Base-by-base conservation (phyloP, 2,329 filamentous ascomycete genomes). In the Fusarium pseudoanthophilum region DNA sequence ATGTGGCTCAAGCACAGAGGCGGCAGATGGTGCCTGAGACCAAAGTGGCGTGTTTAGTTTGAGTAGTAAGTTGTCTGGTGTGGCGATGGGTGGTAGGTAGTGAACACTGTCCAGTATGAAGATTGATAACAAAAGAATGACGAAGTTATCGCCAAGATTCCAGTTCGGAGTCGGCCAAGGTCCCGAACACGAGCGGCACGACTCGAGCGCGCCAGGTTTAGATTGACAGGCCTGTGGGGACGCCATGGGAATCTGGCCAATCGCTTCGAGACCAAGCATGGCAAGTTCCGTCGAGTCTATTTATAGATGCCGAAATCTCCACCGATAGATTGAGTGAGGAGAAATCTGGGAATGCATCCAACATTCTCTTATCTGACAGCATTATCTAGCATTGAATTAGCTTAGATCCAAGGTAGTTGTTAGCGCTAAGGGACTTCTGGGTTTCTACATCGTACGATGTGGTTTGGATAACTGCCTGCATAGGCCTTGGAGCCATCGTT, bases 31-130 rank as follows among this genome's bases (percentile, higher is more conserved):
- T 18, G 20, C 9, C 20, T 10, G 51, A 37, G 24, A 26, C 7
- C 7, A 21, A 53, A 26, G 13, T 7, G n/a, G 18, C 36, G 39
- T 20, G 14, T 28, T 4, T 32, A 11, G 18, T 5, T 11, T 2
- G 10, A 11, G 2, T 2, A 16, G 2, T 9, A 2, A 13, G 24
- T 24, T 16, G 13, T 15, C 4, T 16, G 14, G 5, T 5, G 21
- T 32, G n/a, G 28, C 26, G 7, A 30, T 32, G 20, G 37, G 28
- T 16, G 10, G 16, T 4, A 43, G 9, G 15, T 18, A 14, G 6
- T 30, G 37, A 24, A 16, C 4, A 11, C 21, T 15, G 21, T 15
- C 11, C 16, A 24, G 16, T n/a, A 24, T 24, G 26, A n/a, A 56
- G 28, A 45, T 21, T 32, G 28, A 57, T 34, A 24, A 16, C 30